Conservation (phyloP, 75 land plant species). For the Larix kaempferi region DNA sequence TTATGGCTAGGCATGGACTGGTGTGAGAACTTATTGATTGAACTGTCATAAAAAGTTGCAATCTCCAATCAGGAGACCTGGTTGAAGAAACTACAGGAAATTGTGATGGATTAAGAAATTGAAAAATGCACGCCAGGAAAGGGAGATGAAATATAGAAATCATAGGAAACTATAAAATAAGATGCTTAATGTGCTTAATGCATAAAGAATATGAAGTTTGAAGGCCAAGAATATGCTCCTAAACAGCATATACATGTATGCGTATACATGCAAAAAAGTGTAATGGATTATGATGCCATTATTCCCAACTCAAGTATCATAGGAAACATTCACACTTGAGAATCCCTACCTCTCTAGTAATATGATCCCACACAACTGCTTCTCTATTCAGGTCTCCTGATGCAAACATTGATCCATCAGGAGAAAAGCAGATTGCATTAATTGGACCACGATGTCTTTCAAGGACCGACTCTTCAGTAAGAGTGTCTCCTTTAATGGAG, state of each 20-base stretch:
- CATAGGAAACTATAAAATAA: background rate
- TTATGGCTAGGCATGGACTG: background rate
- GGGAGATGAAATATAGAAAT: background rate
- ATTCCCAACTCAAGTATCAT: background rate
- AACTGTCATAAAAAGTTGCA: background rate
- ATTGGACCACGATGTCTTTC: slow-evolving; percentile 93
- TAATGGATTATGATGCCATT: background rate
- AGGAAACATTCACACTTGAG: background rate
- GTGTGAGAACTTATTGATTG: background rate
- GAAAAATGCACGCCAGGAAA: background rate
- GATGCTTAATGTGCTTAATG: background rate
- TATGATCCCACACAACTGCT: slow-evolving; percentile 93
- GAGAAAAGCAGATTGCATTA: slow-evolving; percentile 77
- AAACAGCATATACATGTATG: background rate
- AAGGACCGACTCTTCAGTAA: slow-evolving; percentile 66
- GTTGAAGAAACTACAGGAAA: background rate
- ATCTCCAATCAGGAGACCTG: background rate
- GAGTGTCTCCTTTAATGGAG: slow-evolving; percentile 57
- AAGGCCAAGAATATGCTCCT: background rate
- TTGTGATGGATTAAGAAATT: background rate
- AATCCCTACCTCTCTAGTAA: slow-evolving; percentile 73
- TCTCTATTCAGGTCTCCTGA: slow-evolving; percentile 90
- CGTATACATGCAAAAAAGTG: background rate
- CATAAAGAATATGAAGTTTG: background rate
- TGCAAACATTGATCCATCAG: slow-evolving; percentile 94